These are phyloP conservation scores for Fraxinus americana DNA, from an alignment of 257 asterid genomes.

Conservation along the genomic window DNA sequence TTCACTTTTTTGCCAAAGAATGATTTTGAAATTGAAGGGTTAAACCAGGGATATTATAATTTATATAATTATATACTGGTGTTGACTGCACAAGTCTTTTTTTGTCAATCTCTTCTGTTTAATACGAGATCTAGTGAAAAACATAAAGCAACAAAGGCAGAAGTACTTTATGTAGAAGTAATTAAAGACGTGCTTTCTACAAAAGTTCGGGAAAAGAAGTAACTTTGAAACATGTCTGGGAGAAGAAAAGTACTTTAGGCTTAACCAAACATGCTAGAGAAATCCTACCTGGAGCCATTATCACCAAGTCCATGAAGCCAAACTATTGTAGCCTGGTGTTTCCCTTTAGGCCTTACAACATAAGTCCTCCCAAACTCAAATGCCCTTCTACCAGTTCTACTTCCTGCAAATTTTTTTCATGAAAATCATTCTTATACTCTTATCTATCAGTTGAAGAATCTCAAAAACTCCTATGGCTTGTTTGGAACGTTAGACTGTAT, in stretches of 20 bases:
- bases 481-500: neutral
- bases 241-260: neutral
- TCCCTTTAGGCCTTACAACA: conserved; percentile 94
- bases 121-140: neutral
- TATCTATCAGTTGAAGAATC: neutral
- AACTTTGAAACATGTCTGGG: neutral
- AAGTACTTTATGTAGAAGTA: neutral
- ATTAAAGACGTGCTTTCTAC: neutral
- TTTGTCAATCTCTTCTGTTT: neutral
- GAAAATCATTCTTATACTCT: conserved; percentile 6
- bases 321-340: conserved; percentile 93
- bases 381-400: conserved; percentile 66
- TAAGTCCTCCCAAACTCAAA: conserved; percentile 91
- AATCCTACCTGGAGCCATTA: conserved; percentile 83
- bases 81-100: neutral
- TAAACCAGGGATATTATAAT: neutral
- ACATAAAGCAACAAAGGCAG: neutral
- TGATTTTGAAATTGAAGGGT: neutral
- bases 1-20: conserved; percentile 20
- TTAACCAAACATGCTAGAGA: neutral
- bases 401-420: conserved; percentile 48
- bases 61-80: neutral
- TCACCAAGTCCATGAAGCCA: conserved; percentile 99
- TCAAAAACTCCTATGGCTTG: neutral
- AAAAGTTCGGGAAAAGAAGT: neutral